Evolutionary conservation across 441 rosid genomes (phyloP), one percentile per base, ranked within the genome.

Genomic region (Gossypium schwendimanii): DNA sequence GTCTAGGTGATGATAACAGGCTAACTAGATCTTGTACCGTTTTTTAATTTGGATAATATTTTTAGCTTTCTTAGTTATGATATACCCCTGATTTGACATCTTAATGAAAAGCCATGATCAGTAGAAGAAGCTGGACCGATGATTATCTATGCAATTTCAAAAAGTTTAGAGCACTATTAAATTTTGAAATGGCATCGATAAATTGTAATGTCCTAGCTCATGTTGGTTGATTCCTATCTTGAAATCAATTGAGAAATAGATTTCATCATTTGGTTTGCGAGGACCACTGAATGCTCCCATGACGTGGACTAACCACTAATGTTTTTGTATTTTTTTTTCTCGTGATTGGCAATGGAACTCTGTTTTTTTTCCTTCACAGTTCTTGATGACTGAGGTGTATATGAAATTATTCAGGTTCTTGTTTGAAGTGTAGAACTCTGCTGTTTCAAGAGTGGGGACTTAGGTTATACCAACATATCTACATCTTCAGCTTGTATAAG

Each of bases 111-210:
- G 18, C 23, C 4, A 9, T 47, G 59, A 44, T 61, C 15, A 21
- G 33, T 39, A 49, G 55, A 58, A 21, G 41, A 71, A 71, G 36
- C 54, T 21, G 14, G 45, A 72, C 62, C 50, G 24, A 50, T 62
- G 61, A 20, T 36, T 7, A 50, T 18, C 15, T 39, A 0, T 50
- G 61, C 33, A 72, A 50, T 49, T 52, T 47, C 45, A 71, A 15
- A 71, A 59, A 33, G n/a, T 11, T 44, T 45, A 8, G 15, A 28
- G 14, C 5, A 17, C 9, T 3, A 0, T 61, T 61, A 60, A 10
- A 49, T 24, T 61, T 72, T 50, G 53, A 21, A 21, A 15, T 44
- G 47, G 31, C 54, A 12, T 44, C 7, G 8, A 64, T 44, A 6
- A n/a, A 20, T 44, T 44, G 33, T 23, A 21, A 23, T 64, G 33